phyloP scores from a whole-genome alignment of 805 yeast genomes.

The Yarrowia phangngaensis region DNA sequence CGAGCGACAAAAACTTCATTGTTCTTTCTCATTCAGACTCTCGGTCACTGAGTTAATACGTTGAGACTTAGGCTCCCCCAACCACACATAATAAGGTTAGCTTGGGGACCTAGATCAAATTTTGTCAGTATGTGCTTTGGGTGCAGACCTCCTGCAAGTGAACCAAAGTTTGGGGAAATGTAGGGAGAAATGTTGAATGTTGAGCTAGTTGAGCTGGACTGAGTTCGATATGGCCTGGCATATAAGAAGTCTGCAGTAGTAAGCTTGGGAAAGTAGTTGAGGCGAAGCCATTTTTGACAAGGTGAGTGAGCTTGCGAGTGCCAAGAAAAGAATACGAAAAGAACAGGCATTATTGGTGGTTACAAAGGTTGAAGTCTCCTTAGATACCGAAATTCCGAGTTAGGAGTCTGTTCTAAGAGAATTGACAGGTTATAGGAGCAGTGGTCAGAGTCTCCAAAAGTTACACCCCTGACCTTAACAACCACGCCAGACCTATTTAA shows the following conservation, averaged over 20 bases:
- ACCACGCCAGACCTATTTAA: no score
- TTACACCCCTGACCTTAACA: no score
- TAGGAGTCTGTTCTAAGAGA: no score
- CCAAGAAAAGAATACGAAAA: neutral
- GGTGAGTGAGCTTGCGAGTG: conserved; percentile 4
- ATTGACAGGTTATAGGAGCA: no score
- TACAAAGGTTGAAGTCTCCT: no score
- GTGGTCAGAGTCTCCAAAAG: no score
- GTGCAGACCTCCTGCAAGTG: conserved; percentile 9
- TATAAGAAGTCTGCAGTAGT: conserved; percentile 25
- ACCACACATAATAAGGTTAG: conserved; percentile 23
- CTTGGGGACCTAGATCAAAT: conserved; percentile 16
- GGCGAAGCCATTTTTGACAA: conserved; percentile 20
- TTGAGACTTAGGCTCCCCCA: conserved; percentile 26
- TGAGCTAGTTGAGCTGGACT: conserved; percentile 26
- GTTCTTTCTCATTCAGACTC: no score
- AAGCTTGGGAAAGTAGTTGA: conserved; percentile 14
- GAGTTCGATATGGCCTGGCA: conserved; percentile 20
- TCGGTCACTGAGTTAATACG: no score
- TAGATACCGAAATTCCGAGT: no score
- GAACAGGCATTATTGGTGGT: neutral
- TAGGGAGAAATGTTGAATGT: conserved; percentile 26
- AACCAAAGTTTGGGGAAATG: conserved; percentile 24
- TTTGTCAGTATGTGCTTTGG: conserved; percentile 14
- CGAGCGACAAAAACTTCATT: no score